phyloP scores from a whole-genome alignment of 169 alveolate species.

The Plasmodium knowlesi region DNA sequence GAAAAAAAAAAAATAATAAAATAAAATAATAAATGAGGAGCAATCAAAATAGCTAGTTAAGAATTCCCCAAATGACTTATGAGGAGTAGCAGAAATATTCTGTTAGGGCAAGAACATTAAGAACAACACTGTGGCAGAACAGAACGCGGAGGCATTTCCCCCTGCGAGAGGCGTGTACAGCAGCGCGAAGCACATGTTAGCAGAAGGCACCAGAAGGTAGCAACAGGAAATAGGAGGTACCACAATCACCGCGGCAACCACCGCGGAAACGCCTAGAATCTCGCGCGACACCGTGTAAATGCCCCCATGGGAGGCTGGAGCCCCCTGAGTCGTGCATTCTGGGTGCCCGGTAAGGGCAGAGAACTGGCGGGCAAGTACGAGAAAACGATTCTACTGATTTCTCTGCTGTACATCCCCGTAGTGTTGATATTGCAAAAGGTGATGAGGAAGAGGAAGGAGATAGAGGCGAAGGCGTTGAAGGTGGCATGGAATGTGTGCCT shows the following conservation, averaged over 20 bases:
- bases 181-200: not conserved
- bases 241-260: not conserved
- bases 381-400: conserved; percentile 37
- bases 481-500: conserved; percentile 39
- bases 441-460: conserved; percentile 74
- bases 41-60: not conserved
- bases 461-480: conserved; percentile 19
- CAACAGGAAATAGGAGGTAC: not conserved
- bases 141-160: not conserved
- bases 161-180: not conserved
- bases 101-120: not conserved
- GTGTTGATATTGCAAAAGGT: conserved; percentile 49
- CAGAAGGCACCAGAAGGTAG: not conserved
- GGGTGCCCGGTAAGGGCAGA: conserved; percentile 79
- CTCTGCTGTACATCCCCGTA: conserved; percentile 77
- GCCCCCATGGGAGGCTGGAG: not conserved
- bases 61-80: not conserved
- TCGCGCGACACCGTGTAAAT: not conserved
- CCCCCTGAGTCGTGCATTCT: not conserved
- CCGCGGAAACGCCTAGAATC: not conserved
- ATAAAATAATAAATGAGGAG: too few relatives aligned
- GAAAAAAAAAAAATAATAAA: too few relatives aligned
- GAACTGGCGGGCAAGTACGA: conserved; percentile 69
- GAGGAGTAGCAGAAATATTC: too few relatives aligned
- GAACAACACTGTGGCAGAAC: not conserved